These are phyloP conservation scores for Cytospora schulzeri DNA, from an alignment of 2,329 filamentous ascomycete genomes.

Conservation along the genomic window DNA sequence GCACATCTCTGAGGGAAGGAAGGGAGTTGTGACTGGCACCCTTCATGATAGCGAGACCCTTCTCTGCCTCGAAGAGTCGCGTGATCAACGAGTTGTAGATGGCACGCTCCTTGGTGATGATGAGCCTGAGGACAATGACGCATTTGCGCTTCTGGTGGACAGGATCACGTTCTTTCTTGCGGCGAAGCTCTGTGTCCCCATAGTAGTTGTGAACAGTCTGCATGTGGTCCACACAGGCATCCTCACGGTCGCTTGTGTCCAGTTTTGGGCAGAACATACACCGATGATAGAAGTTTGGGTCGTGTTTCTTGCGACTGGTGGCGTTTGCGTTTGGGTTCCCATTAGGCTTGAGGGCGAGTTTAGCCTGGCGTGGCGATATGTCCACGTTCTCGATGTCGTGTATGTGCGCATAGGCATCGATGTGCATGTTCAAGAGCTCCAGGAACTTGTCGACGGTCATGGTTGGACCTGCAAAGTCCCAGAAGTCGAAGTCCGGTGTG, in stretches of 20 bases:
- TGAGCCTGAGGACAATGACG: not conserved
- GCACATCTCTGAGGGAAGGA: not conserved
- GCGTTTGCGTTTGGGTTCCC: not conserved
- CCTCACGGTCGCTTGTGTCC: not conserved
- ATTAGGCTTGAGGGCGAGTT: not conserved
- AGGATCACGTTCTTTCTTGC: not conserved
- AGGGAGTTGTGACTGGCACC: not conserved
- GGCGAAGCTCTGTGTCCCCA: not conserved
- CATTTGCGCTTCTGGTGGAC: not conserved
- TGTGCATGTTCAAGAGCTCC: not conserved
- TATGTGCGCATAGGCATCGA: not conserved
- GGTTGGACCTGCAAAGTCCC: not conserved
- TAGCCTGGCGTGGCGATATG: not conserved
- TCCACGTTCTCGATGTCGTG: not conserved
- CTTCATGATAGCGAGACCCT: not conserved
- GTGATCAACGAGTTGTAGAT: not conserved
- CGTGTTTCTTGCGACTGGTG: not conserved
- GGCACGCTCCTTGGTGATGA: not conserved
- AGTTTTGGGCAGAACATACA: not conserved
- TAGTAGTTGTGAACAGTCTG: not conserved
- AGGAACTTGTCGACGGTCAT: not conserved
- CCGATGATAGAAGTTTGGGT: not conserved
- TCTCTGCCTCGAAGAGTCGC: too few relatives aligned
- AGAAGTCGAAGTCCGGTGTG: not conserved
- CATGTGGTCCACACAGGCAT: not conserved